phyloP scores from a whole-genome alignment of 2,329 filamentous ascomycete species.

The Sphaerostilbella broomeana region DNA sequence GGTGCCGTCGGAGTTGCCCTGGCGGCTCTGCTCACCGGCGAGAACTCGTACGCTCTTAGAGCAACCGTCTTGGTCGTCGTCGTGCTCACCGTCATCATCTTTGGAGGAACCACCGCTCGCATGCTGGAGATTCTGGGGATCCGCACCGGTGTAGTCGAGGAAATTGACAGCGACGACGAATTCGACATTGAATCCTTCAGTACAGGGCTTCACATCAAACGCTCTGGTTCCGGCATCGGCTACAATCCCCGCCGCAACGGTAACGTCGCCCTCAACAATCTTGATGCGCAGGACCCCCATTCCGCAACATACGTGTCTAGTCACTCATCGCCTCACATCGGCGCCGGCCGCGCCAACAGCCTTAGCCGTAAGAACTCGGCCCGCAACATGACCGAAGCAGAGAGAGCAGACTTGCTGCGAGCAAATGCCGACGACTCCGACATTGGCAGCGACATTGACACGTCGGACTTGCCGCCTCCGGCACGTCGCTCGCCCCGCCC shows the following conservation, averaged over 20 bases:
- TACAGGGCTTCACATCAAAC: slow-evolving; percentile 71
- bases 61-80: slow-evolving; percentile 97
- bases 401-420: slow-evolving; percentile 51
- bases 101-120: slow-evolving; percentile 90
- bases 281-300: slow-evolving; percentile 33
- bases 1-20: slow-evolving; percentile 94
- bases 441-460: slow-evolving; percentile 58
- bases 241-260: slow-evolving; percentile 64
- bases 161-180: slow-evolving; percentile 95
- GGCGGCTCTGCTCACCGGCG: slow-evolving; percentile 77
- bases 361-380: slow-evolving; percentile 48
- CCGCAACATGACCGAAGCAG: slow-evolving; percentile 39
- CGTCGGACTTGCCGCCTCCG: slow-evolving; percentile 58
- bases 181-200: slow-evolving; percentile 86
- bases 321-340: slow-evolving; percentile 42
- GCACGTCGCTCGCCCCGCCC: slow-evolving; percentile 39
- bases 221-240: slow-evolving; percentile 68
- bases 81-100: slow-evolving; percentile 96
- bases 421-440: slow-evolving; percentile 49
- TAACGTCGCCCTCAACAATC: slow-evolving; percentile 50
- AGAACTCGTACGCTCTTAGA: slow-evolving; percentile 74
- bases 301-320: slow-evolving; percentile 48
- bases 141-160: slow-evolving; percentile 89
- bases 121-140: slow-evolving; percentile 99
- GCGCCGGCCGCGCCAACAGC: slow-evolving; percentile 36